Base-by-base conservation (phyloP, 2,329 filamentous ascomycete species). In the Exutisphaerella laricina region DNA sequence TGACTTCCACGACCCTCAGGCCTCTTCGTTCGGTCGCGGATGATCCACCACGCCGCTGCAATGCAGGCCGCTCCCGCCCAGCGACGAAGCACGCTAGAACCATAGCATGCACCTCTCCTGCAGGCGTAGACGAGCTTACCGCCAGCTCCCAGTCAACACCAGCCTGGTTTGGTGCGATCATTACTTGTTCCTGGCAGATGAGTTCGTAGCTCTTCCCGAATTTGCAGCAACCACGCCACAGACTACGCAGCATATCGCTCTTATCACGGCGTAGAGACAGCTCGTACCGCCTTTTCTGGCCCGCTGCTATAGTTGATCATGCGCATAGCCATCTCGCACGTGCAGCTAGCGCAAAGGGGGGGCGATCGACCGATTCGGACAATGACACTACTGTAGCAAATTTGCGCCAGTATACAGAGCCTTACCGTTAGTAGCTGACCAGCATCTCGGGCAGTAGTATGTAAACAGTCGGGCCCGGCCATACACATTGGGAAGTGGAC, bases 321-420 rank as follows among this genome's bases (percentile, higher is more conserved):
- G 18, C 13, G 20, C 37, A 28, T 34, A 39, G 38, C 32, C 36
- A 43, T 43, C 25, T 43, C 40, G 33, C 46, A 45, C 46, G 49
- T 41, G 49, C 33, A 38, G 14, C 31, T 41, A 28, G 41, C 45
- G 43, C 45, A 45, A 40, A 37, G 34, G 25, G 37, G 36, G 48
- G 43, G 45, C 49, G 49, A 51, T 41, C 43, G 29, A 39, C 31
- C 32, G 38, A 30, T 32, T 31, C 34, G 14, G 30, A 16, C 28
- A 26, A 35, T 16, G 14, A 26, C 32, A 22, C 25, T 36, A 26
- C 25, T 21, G 40, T 22, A 21, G 39, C 45, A 40, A 43, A 40
- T 46, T 46, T 40, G 29, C 34, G 16, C 25, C 23, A 17, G 25
- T 32, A 25, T 35, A 39, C 6, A n/a, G 20, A 30, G 18, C 38